Conservation (phyloP, 352 stramenopile genomes). For the Phytophthora ohioensis region DNA sequence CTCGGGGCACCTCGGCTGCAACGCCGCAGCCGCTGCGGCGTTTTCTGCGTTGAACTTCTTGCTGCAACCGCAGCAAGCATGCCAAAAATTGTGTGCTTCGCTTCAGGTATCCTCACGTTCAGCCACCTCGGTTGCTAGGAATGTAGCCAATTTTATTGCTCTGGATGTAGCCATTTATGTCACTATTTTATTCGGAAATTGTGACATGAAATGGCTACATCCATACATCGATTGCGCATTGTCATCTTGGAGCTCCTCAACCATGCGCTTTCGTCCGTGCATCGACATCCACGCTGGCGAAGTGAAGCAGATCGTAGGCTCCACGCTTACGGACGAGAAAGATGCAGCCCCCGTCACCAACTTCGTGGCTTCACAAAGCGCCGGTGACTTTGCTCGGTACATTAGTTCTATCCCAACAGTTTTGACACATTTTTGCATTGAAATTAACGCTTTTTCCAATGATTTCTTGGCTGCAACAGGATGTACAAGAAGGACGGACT, state of each 20-base stretch:
- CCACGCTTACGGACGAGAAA: constrained; percentile 93
- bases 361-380: constrained; percentile 88
- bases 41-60: neutral
- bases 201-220: no score
- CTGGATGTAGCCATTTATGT: constrained; percentile 7
- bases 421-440: constrained; percentile 11
- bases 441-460: constrained; percentile 2
- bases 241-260: constrained; percentile 5
- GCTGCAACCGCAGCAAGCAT: neutral
- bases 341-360: constrained; percentile 85
- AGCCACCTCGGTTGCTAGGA: neutral
- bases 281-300: constrained; percentile 98
- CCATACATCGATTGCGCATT: constrained; percentile 9
- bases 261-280: constrained; percentile 97
- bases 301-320: constrained; percentile 99
- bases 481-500: constrained; percentile 95
- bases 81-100: no score
- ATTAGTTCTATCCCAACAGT: constrained; percentile 17
- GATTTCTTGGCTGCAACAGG: constrained; percentile 27
- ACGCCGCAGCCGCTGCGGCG: neutral
- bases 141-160: neutral
- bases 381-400: constrained; percentile 79
- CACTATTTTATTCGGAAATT: constrained; percentile 1
- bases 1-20: neutral
- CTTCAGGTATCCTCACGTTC: neutral